Percentiles rank a stretch among this genome's conserved stretches.
Conservation (phyloP, 1,284 basidiomycete genomes). For the Cystobasidiaceae sp. region DNA sequence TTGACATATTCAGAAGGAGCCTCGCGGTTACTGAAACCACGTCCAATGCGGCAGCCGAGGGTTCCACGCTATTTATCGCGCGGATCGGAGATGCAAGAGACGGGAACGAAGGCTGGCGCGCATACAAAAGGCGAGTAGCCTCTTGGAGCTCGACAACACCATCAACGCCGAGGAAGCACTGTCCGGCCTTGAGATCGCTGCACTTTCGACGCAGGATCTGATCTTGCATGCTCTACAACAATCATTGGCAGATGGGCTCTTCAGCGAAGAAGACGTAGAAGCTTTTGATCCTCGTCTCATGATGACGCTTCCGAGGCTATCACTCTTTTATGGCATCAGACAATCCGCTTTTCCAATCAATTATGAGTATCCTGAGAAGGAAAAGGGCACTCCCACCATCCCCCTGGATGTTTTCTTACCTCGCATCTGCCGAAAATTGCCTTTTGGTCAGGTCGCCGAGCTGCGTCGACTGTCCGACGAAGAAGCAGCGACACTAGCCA, state of each 20-base stretch:
- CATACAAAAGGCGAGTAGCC: not conserved
- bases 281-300: constrained; percentile 13
- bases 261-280: constrained; percentile 8
- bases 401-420: constrained; percentile 24
- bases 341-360: constrained; percentile 7
- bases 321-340: constrained; percentile 7
- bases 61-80: not conserved
- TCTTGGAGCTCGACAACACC: not conserved
- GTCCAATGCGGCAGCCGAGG: not conserved
- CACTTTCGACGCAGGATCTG: constrained; percentile 18
- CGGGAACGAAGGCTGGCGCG: constrained; percentile 4
- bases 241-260: constrained; percentile 13
- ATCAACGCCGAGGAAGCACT: not conserved
- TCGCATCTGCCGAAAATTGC: constrained; percentile 12
- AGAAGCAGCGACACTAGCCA: not conserved
- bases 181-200: constrained; percentile 1
- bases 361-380: too few relatives aligned
- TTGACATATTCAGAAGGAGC: not conserved
- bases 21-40: not conserved
- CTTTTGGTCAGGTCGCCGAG: not conserved
- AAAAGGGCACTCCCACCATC: not conserved
- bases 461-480: not conserved
- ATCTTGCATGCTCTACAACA: constrained; percentile 1
- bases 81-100: constrained; percentile 4
- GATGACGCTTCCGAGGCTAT: constrained; percentile 18